These are phyloP conservation scores for Primulina huaijiensis DNA, from an alignment of 257 asterid genomes.

Conservation along the genomic window DNA sequence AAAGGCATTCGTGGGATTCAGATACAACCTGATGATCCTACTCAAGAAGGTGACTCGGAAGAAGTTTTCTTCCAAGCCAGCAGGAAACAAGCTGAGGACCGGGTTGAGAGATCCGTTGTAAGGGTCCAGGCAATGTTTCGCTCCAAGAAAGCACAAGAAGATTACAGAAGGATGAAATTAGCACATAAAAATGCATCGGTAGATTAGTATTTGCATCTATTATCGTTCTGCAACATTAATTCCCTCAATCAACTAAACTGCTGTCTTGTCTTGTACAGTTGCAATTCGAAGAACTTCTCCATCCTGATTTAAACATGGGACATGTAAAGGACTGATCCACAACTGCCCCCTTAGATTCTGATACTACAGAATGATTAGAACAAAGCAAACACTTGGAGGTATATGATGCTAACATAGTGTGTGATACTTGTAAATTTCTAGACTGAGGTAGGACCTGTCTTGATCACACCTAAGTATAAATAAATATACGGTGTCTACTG, in stretches of 20 bases:
- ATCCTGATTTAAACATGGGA: conserved; percentile 51
- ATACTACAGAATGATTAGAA: neutral
- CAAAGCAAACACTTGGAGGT: neutral
- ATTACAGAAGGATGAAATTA: conserved; percentile 85
- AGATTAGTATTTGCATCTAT: neutral
- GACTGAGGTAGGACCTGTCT: neutral
- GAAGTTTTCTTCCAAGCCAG: conserved; percentile 90
- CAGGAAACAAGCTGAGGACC: conserved; percentile 96
- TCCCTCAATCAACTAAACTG: neutral
- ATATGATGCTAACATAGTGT: neutral
- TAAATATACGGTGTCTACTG: neutral
- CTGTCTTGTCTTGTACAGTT: conserved; percentile 45
- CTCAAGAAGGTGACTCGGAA: conserved; percentile 52
- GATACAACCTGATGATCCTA: conserved; percentile 40
- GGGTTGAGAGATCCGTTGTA: conserved; percentile 88
- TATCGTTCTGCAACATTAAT: neutral
- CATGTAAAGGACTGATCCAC: conserved; percentile 16
- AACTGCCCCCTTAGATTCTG: neutral
- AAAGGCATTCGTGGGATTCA: conserved; percentile 93
- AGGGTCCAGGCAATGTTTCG: conserved; percentile 98
- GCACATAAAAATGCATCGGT: conserved; percentile 62
- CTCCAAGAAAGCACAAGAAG: conserved; percentile 89
- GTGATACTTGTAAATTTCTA: neutral
- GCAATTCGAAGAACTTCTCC: conserved; percentile 48
- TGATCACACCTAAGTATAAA: neutral